Conservation (phyloP, 192 early-diverging fungal species). For the Backusella parvicylindrica region DNA sequence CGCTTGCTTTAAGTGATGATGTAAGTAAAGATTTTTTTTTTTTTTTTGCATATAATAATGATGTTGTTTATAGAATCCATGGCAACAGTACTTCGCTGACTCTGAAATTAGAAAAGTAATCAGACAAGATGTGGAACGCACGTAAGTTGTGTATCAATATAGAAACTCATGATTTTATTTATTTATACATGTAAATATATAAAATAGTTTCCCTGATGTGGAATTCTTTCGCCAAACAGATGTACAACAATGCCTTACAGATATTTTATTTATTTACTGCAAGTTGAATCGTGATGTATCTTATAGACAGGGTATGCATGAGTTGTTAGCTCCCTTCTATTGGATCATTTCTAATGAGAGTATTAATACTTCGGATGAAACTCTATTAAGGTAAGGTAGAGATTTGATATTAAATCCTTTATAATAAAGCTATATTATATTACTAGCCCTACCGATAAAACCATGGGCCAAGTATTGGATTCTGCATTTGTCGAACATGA, state of each 20-base stretch:
- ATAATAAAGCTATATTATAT: not conserved
- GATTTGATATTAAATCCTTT: slow-evolving; percentile 27
- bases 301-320: slow-evolving; percentile 99
- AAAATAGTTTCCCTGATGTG: slow-evolving; percentile 79
- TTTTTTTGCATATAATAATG: not conserved
- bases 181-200: not conserved
- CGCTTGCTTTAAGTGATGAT: slow-evolving; percentile 79
- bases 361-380: slow-evolving; percentile 27
- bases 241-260: slow-evolving; percentile 67
- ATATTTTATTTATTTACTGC: slow-evolving; percentile 90
- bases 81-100: slow-evolving; percentile 91
- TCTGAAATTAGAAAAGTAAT: slow-evolving; percentile 82
- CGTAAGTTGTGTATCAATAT: slow-evolving; percentile 46
- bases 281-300: slow-evolving; percentile 84
- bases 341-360: slow-evolving; percentile 74
- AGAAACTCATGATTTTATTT: not conserved
- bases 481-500: slow-evolving; percentile 84
- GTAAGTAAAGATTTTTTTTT: slow-evolving; percentile 24
- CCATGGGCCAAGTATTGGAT: slow-evolving; percentile 59
- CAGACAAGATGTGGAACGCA: slow-evolving; percentile 87
- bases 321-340: slow-evolving; percentile 82
- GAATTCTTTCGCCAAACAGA: slow-evolving; percentile 65
- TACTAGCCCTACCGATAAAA: slow-evolving; percentile 35
- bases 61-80: slow-evolving; percentile 67
- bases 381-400: not conserved